These are phyloP conservation scores for Rachicladosporium sp. DNA, from an alignment of 2,329 filamentous ascomycete species.

Conservation along the genomic window DNA sequence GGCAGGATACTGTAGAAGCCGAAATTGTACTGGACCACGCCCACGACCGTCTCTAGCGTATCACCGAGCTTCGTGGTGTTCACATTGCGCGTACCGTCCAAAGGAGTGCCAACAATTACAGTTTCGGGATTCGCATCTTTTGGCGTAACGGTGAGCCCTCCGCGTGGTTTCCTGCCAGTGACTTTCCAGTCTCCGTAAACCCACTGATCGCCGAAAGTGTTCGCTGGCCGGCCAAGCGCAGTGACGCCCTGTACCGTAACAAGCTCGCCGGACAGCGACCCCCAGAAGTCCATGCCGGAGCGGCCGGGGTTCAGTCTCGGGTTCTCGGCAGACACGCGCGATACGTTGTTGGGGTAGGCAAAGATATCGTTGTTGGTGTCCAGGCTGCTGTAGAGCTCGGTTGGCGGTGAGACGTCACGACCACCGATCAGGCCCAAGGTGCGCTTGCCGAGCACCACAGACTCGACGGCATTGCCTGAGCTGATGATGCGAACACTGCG, in stretches of 20 bases:
- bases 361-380: constrained; percentile 53
- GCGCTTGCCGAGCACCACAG: constrained; percentile 39
- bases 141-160: constrained; percentile 46
- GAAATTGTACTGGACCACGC: constrained; percentile 51
- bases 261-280: constrained; percentile 54
- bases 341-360: constrained; percentile 49
- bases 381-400: constrained; percentile 46
- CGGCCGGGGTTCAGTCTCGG: constrained; percentile 46
- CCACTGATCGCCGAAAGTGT: constrained; percentile 45
- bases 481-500: constrained; percentile 42
- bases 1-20: constrained; percentile 61
- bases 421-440: constrained; percentile 29
- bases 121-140: constrained; percentile 58
- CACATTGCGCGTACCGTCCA: constrained; percentile 53
- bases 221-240: constrained; percentile 27
- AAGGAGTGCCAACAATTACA: constrained; percentile 51
- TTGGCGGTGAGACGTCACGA: constrained; percentile 43
- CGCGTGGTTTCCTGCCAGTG: constrained; percentile 50
- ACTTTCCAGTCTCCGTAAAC: constrained; percentile 40
- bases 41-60: constrained; percentile 51
- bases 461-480: constrained; percentile 40
- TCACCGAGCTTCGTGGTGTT: constrained; percentile 53
- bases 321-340: constrained; percentile 46
- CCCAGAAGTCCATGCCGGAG: constrained; percentile 64
- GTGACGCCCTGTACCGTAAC: constrained; percentile 42